Base-by-base conservation (phyloP, 2,329 filamentous ascomycete species). In the Cladosporium sp. region DNA sequence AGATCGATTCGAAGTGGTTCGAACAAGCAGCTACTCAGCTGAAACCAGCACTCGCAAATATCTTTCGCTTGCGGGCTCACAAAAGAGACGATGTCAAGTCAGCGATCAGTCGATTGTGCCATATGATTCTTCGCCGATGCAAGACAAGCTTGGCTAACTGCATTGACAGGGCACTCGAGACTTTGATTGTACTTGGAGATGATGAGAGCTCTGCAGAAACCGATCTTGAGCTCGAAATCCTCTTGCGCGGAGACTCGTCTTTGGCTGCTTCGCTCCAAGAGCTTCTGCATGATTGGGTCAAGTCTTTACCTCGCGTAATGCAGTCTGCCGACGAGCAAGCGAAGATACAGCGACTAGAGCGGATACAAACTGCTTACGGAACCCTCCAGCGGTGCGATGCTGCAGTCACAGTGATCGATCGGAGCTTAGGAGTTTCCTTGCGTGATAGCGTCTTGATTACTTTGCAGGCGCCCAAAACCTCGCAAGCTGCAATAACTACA, bases 241-340 rank as follows among this genome's bases (percentile, higher is more conserved):
- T 95, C 20, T 72, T 85, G 5, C 76, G 71, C 34, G 80, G 84
- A 9, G 83, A 89, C 58, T 70, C 77, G 1, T 73, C 79, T 43
- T 74, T 91, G 2, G 71, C 78, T 3, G 82, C 86, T 18, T 72
- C 80, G 2, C 72, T 92, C 20, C 88, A 88, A 59, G 79, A 77
- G 22, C 85, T 81, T 1, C 76, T 95, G 1, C 87, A 92, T 65
- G 84, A 83, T 47, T 96, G 91, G 90, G 79, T 91, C 19, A 81
- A 82, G 2, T 85, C 88, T 36, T 78, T 99, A 15, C 85, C 92
- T 4, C 80, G 90, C 13, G 70, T 89, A 12, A 91, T 96, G 83
- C 89, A 92, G 65, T 82, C 84, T 7, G 86, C 84, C 58, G 90
- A 97, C 60, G 89, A 96, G 58, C 76, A 77, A n/a, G 74, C 79